Evolutionary conservation across 495 filamentous ascomycete genomes (phyloP).

Genomic region (Tuber microsphaerosporum): DNA sequence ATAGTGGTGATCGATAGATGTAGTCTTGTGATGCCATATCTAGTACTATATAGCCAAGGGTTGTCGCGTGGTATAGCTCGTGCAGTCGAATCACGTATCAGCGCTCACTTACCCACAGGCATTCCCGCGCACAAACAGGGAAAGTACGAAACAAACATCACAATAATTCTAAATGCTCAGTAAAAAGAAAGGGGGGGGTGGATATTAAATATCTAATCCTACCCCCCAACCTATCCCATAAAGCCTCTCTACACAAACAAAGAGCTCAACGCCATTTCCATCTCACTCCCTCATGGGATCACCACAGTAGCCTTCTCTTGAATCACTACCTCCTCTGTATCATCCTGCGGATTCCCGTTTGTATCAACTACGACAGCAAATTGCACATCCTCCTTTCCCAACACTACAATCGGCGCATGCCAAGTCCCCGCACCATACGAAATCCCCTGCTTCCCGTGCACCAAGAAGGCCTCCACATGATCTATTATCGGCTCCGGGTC

Average conservation of each 20-base stretch:
- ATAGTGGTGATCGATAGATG: not conserved
- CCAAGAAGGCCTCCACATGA: conserved; percentile 68
- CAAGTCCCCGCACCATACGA: conserved; percentile 89
- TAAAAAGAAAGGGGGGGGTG: not conserved
- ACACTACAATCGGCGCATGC: conserved; percentile 94
- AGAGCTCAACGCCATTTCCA: conserved; percentile 38
- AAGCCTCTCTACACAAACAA: not conserved
- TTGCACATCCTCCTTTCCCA: conserved; percentile 61
- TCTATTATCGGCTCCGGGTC: conserved; percentile 56
- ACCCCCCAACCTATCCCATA: not conserved
- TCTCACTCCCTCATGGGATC: conserved; percentile 43
- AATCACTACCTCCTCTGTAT: conserved; percentile 77
- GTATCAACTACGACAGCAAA: conserved; percentile 86
- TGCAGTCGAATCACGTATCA: not conserved
- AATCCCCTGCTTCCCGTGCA: conserved; percentile 71
- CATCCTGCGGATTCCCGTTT: conserved; percentile 76
- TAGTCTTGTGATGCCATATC: not conserved
- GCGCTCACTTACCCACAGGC: not conserved
- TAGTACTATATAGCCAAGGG: not conserved
- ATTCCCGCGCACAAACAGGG: not conserved
- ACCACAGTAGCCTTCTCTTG: conserved; percentile 43
- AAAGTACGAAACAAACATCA: not conserved
- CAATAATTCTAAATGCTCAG: not conserved
- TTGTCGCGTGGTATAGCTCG: not conserved
- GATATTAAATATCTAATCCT: not conserved